Evolutionary conservation across 495 filamentous ascomycete species (phyloP).

Genomic region (Aspergillus coremiiformis): DNA sequence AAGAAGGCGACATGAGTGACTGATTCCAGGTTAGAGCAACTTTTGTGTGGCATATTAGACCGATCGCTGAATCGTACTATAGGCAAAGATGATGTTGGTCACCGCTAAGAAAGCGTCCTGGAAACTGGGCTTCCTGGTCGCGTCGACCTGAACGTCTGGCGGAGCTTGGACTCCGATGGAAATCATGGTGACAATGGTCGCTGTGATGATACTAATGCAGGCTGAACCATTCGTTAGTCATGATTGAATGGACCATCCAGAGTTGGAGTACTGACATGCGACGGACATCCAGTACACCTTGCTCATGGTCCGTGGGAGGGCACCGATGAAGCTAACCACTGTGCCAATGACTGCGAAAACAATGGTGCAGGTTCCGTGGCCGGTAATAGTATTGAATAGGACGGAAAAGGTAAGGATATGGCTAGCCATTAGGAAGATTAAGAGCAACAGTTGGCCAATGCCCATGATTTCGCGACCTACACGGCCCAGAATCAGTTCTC

Average conservation of each 20-base stretch:
- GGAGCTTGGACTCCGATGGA: constrained; percentile 43
- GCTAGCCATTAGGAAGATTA: constrained; percentile 67
- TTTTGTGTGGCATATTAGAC: neutral
- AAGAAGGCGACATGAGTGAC: constrained; percentile 67
- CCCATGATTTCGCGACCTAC: constrained; percentile 58
- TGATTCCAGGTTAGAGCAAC: constrained; percentile 9
- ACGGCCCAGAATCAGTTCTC: constrained; percentile 55
- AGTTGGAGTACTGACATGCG: constrained; percentile 29
- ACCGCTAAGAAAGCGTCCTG: constrained; percentile 25
- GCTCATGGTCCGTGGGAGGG: constrained; percentile 58
- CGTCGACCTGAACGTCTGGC: constrained; percentile 13
- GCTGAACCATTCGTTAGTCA: constrained; percentile 15
- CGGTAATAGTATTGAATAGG: constrained; percentile 56
- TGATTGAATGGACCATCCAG: neutral
- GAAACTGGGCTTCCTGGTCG: constrained; percentile 17
- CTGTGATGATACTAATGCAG: constrained; percentile 56
- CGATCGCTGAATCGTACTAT: constrained; percentile 19
- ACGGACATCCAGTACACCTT: constrained; percentile 54
- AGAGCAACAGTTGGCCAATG: constrained; percentile 53
- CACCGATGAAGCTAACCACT: constrained; percentile 53
- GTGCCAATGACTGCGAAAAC: constrained; percentile 59
- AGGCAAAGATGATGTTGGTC: constrained; percentile 37
- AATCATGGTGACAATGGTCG: constrained; percentile 65
- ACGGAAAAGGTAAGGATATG: constrained; percentile 63
- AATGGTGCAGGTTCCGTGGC: constrained; percentile 59